A percentile compares a stretch with the other conserved stretches of the same genome.
Evolutionary conservation across 768 basidiomycete genomes (phyloP).

Genomic region (Suillus subaureus): DNA sequence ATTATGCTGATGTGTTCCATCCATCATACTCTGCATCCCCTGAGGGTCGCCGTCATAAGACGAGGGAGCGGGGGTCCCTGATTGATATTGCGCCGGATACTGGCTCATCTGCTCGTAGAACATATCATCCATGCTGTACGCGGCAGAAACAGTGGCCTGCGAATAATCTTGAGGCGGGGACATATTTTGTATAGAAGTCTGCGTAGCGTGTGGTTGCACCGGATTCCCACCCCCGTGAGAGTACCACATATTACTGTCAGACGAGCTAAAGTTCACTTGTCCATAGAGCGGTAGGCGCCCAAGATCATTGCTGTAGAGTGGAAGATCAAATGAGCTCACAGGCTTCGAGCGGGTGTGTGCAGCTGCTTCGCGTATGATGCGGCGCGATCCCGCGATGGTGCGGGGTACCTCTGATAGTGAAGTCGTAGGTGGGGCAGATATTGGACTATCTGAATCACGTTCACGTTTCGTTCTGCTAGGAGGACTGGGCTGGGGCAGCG

Average conservation of each 20-base stretch:
- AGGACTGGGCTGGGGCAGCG: slow-evolving; percentile 60
- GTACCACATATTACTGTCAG: slow-evolving; percentile 24
- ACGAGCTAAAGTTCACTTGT: slow-evolving; percentile 18
- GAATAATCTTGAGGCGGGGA: slow-evolving; percentile 2
- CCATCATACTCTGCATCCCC: background rate
- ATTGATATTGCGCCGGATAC: background rate
- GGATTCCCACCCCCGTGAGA: slow-evolving; percentile 12
- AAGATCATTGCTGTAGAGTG: slow-evolving; percentile 59
- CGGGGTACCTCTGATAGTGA: slow-evolving; percentile 25
- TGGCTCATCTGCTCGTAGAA: slow-evolving; percentile 23
- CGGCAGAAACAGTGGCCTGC: background rate
- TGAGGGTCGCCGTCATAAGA: background rate
- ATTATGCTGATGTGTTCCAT: background rate
- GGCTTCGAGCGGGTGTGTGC: slow-evolving; percentile 16
- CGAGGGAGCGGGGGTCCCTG: background rate
- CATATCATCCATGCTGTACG: slow-evolving; percentile 25
- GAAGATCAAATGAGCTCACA: slow-evolving; percentile 39
- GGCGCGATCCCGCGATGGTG: slow-evolving; percentile 37
- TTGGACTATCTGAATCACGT: slow-evolving; percentile 56
- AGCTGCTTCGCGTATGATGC: slow-evolving; percentile 30
- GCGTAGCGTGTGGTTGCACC: slow-evolving; percentile 1
- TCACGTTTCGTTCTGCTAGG: slow-evolving; percentile 60
- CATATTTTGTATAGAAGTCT: slow-evolving; percentile 5
- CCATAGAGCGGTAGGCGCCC: slow-evolving; percentile 54
- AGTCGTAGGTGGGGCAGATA: slow-evolving; percentile 12